Conservation (phyloP, 1,139 yeast species). For the Geotrichum bryndzae region DNA sequence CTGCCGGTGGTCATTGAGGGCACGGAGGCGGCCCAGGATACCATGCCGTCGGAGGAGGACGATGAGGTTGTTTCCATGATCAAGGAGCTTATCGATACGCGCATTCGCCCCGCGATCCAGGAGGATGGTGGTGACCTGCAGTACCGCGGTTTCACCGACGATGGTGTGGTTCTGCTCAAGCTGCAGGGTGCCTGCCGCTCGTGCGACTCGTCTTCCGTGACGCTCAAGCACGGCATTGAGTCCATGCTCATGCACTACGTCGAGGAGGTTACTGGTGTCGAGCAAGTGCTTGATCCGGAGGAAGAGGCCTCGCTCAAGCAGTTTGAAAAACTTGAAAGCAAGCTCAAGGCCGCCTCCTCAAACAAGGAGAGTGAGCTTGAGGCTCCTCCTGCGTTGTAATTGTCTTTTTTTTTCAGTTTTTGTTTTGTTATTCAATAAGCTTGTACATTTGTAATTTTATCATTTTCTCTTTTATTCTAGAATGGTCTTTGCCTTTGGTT, state of each 20-base stretch:
- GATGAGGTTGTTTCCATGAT: slow-evolving; percentile 83
- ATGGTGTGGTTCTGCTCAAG: slow-evolving; percentile 67
- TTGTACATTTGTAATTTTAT: not conserved
- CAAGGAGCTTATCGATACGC: slow-evolving; percentile 85
- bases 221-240: slow-evolving; percentile 76
- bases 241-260: slow-evolving; percentile 79
- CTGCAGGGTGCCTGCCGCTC: slow-evolving; percentile 80
- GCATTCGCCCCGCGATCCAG: slow-evolving; percentile 82
- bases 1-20: slow-evolving; percentile 45
- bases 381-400: slow-evolving; percentile 15
- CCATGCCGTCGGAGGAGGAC: slow-evolving; percentile 52
- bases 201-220: slow-evolving; percentile 70
- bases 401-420: not conserved
- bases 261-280: slow-evolving; percentile 73
- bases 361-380: slow-evolving; percentile 14
- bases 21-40: slow-evolving; percentile 45
- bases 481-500: too few relatives aligned
- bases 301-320: slow-evolving; percentile 58
- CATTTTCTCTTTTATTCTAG: not conserved
- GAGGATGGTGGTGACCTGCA: slow-evolving; percentile 84
- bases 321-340: slow-evolving; percentile 58
- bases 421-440: not conserved
- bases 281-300: slow-evolving; percentile 58
- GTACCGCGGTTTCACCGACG: slow-evolving; percentile 59
- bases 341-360: slow-evolving; percentile 27